Evolutionary conservation across 2,329 filamentous ascomycete species (phyloP).

Genomic region (Microdochium bolleyi): DNA sequence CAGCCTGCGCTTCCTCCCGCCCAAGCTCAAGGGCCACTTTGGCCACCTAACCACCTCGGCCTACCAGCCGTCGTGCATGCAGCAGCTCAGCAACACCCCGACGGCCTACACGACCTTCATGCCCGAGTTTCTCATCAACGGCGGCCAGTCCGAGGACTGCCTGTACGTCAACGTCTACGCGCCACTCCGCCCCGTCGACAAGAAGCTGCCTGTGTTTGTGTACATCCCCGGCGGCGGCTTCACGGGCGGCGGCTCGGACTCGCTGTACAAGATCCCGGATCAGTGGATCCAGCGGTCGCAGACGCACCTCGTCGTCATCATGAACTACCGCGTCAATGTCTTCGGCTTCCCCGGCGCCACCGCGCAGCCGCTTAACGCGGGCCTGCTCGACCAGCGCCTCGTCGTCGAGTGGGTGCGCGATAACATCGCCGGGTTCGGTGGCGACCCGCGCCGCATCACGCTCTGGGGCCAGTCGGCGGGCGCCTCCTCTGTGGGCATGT

Average conservation of each 20-base stretch:
- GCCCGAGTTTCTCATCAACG: slow-evolving; percentile 2
- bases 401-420: slow-evolving; percentile 2
- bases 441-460: neutral
- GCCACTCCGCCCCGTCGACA: slow-evolving; percentile 4
- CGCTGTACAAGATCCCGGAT: slow-evolving; percentile 2
- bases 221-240: slow-evolving; percentile 15
- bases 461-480: slow-evolving; percentile 7
- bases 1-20: slow-evolving; percentile 26
- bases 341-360: neutral
- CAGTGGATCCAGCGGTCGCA: slow-evolving; percentile 2
- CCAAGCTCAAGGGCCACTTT: slow-evolving; percentile 6
- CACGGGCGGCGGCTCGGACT: slow-evolving; percentile 1
- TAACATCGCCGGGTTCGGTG: slow-evolving; percentile 1
- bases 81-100: slow-evolving; percentile 7
- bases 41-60: slow-evolving; percentile 6
- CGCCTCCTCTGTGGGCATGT: slow-evolving; percentile 1
- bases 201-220: slow-evolving; percentile 12
- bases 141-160: slow-evolving; percentile 14
- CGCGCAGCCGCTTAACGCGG: neutral
- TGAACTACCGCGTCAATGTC: slow-evolving; percentile 2
- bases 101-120: slow-evolving; percentile 1
- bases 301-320: slow-evolving; percentile 1
- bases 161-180: slow-evolving; percentile 15
- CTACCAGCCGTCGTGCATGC: slow-evolving; percentile 11
- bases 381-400: neutral